These are phyloP conservation scores for Nemania diffusa DNA, from an alignment of 2,329 filamentous ascomycete species.

Conservation along the genomic window DNA sequence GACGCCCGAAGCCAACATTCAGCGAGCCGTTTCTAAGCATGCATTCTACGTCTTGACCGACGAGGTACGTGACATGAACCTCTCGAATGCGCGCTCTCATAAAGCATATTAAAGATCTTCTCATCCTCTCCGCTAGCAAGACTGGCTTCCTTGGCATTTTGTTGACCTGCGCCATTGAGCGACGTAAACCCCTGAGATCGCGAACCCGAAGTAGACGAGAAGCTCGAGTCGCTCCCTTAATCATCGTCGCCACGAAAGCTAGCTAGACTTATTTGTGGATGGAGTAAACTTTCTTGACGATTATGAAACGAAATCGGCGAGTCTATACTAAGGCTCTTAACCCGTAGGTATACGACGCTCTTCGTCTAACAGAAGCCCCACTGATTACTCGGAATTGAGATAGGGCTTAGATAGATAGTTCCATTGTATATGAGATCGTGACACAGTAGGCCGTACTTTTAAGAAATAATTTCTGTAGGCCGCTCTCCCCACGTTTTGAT, in stretches of 20 bases:
- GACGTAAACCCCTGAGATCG: neutral
- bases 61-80: neutral
- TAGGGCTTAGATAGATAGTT: too few species aligned
- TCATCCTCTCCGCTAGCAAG: neutral
- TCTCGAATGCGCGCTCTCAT: neutral
- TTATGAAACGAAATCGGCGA: neutral
- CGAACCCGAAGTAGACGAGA: neutral
- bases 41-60: neutral
- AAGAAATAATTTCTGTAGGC: too few species aligned
- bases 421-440: too few species aligned
- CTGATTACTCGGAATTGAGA: too few species aligned
- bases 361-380: too few species aligned
- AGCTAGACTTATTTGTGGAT: neutral
- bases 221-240: neutral
- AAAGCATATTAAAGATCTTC: neutral
- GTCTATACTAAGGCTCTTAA: neutral
- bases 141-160: neutral
- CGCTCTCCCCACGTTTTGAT: too few species aligned
- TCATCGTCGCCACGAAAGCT: neutral
- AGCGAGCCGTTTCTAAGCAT: neutral
- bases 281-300: neutral
- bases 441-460: too few species aligned
- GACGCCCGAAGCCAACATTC: too few species aligned
- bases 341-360: too few species aligned
- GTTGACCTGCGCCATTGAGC: neutral